Percentiles rank a stretch among this genome's conserved stretches.
These are phyloP conservation scores for Auriculariales sp. DNA, from an alignment of 768 basidiomycete species.

Conservation along the genomic window DNA sequence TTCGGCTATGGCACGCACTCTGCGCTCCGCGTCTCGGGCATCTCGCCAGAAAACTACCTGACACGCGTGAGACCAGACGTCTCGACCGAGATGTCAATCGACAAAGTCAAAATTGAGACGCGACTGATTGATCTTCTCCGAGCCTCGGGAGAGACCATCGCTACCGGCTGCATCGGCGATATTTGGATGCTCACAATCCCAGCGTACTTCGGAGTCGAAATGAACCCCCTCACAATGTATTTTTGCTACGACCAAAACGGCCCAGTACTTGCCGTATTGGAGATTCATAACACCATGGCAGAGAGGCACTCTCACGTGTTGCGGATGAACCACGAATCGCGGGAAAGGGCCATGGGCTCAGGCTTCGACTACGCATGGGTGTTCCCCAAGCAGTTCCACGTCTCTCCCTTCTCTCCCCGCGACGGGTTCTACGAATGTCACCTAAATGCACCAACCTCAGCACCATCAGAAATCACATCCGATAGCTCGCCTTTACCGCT, in stretches of 20 bases:
- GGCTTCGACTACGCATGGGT: slow-evolving; percentile 53
- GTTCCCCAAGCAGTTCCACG: slow-evolving; percentile 53
- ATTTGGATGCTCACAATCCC: slow-evolving; percentile 71
- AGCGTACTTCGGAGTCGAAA: slow-evolving; percentile 46
- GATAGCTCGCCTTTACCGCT: slow-evolving; percentile 6
- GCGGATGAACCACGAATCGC: too few species aligned
- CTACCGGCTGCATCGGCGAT: slow-evolving; percentile 19
- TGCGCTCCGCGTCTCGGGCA: slow-evolving; percentile 8
- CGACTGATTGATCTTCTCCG: neutral
- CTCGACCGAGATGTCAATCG: slow-evolving; percentile 28
- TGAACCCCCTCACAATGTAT: slow-evolving; percentile 58
- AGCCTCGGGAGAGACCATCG: neutral
- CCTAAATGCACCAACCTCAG: slow-evolving; percentile 30
- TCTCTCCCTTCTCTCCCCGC: slow-evolving; percentile 65
- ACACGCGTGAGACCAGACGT: slow-evolving; percentile 30
- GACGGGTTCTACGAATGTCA: slow-evolving; percentile 49
- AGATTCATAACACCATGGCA: too few species aligned
- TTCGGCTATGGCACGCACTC: slow-evolving; percentile 38
- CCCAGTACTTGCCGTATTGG: neutral
- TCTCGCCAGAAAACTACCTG: neutral
- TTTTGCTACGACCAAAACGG: slow-evolving; percentile 32
- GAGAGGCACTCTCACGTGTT: too few species aligned
- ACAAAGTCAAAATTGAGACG: slow-evolving; percentile 6
- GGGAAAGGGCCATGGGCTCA: too few species aligned
- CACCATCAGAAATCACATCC: slow-evolving; percentile 20